phyloP scores from a whole-genome alignment of 2,329 filamentous ascomycete genomes.

The Penicillium sumatraense region DNA sequence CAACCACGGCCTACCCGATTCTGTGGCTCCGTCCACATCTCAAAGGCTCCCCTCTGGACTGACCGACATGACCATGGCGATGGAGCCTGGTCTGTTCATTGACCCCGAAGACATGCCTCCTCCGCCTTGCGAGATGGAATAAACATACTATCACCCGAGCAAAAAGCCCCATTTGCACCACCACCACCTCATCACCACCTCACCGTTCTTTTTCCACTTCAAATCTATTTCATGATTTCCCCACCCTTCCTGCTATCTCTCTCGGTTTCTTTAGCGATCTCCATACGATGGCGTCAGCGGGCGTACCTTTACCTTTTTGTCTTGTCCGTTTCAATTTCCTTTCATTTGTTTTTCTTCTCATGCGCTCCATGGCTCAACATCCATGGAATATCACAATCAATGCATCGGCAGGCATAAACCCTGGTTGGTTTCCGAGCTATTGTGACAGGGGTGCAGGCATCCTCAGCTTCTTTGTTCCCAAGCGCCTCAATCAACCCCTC shows the following conservation, averaged over 20 bases:
- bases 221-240: conserved; percentile 3
- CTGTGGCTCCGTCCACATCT: not conserved
- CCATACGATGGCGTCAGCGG: conserved; percentile 20
- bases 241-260: not conserved
- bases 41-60: not conserved
- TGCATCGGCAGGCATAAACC: conserved; percentile 12
- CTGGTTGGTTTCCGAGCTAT: conserved; percentile 16
- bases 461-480: not conserved
- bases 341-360: not conserved
- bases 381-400: conserved; percentile 14
- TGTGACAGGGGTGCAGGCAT: conserved; percentile 9
- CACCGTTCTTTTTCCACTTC: conserved; percentile 3
- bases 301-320: not conserved
- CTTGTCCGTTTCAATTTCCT: not conserved
- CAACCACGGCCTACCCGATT: conserved; percentile 9
- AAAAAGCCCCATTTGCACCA: not conserved
- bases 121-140: not conserved
- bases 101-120: not conserved
- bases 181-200: not conserved
- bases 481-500: conserved; percentile 8
- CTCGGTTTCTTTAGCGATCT: conserved; percentile 20
- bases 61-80: not conserved
- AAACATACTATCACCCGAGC: not conserved
- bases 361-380: not conserved
- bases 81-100: conserved; percentile 1